phyloP scores from a whole-genome alignment of 192 early-diverging fungal genomes.

The Backusella mclennaniae region DNA sequence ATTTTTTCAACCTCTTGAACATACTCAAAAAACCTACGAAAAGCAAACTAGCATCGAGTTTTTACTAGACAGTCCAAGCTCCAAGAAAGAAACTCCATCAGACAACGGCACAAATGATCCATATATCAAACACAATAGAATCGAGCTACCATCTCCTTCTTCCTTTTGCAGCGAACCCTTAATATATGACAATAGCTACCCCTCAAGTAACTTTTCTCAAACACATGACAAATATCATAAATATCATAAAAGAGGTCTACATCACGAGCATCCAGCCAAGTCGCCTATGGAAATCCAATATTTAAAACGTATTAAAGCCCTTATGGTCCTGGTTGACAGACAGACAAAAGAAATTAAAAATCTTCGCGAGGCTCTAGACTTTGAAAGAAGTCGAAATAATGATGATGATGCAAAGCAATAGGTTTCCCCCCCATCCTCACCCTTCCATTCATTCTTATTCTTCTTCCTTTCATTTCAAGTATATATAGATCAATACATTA shows the following conservation, averaged over 20 bases:
- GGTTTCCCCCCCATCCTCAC: background rate
- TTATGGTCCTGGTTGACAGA: background rate
- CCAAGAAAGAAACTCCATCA: background rate
- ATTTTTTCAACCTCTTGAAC: constrained; percentile 2
- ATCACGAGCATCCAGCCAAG: background rate
- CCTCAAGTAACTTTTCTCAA: constrained; percentile 3
- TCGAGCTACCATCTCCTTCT: constrained; percentile 2
- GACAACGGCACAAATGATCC: background rate
- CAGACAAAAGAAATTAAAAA: background rate
- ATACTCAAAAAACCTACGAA: constrained; percentile 9
- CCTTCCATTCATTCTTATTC: background rate
- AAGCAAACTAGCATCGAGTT: constrained; percentile 1
- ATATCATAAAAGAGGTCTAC: background rate
- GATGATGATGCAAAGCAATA: background rate
- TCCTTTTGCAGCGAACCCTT: constrained; percentile 1
- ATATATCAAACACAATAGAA: background rate
- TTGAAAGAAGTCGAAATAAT: background rate
- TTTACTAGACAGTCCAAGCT: background rate
- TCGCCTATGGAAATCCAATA: constrained; percentile 5
- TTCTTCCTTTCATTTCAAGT: background rate
- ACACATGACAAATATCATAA: background rate
- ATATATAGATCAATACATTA: background rate
- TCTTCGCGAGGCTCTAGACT: background rate
- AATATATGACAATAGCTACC: constrained; percentile 5
- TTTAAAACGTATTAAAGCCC: constrained; percentile 4